phyloP scores from a whole-genome alignment of 2,329 filamentous ascomycete genomes.

The Raffaelea ambrosiae region DNA sequence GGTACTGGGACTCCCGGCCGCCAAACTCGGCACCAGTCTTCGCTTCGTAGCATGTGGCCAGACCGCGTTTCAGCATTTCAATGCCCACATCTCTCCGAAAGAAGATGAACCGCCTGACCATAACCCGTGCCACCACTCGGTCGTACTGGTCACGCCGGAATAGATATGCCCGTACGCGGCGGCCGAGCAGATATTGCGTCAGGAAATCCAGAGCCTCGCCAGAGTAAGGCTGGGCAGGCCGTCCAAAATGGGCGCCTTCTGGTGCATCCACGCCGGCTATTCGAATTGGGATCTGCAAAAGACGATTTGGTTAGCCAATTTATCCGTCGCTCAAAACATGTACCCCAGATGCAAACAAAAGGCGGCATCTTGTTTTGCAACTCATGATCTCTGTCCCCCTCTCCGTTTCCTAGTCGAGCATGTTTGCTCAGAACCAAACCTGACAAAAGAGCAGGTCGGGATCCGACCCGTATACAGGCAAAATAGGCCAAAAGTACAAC shows the following conservation, averaged over 20 bases:
- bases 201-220: slow-evolving; percentile 78
- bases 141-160: slow-evolving; percentile 88
- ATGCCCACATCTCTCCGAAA: slow-evolving; percentile 74
- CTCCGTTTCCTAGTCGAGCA: background rate
- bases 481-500: background rate
- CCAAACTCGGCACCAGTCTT: slow-evolving; percentile 88
- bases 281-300: slow-evolving; percentile 67
- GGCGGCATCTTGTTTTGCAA: background rate
- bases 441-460: background rate
- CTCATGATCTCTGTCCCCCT: background rate
- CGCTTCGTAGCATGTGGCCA: slow-evolving; percentile 90
- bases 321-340: no score
- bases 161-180: slow-evolving; percentile 71
- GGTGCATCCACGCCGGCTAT: slow-evolving; percentile 91
- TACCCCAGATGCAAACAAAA: no score
- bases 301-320: no score
- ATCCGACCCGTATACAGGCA: background rate
- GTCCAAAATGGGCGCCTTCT: slow-evolving; percentile 86
- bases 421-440: background rate
- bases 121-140: slow-evolving; percentile 79
- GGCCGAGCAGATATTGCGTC: slow-evolving; percentile 59
- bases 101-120: slow-evolving; percentile 54
- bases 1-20: slow-evolving; percentile 55
- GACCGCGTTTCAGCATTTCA: slow-evolving; percentile 77
- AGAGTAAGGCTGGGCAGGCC: slow-evolving; percentile 74